Evolutionary conservation across 345 rosid genomes (phyloP).

Genomic region (Sonneratia caseolaris): DNA sequence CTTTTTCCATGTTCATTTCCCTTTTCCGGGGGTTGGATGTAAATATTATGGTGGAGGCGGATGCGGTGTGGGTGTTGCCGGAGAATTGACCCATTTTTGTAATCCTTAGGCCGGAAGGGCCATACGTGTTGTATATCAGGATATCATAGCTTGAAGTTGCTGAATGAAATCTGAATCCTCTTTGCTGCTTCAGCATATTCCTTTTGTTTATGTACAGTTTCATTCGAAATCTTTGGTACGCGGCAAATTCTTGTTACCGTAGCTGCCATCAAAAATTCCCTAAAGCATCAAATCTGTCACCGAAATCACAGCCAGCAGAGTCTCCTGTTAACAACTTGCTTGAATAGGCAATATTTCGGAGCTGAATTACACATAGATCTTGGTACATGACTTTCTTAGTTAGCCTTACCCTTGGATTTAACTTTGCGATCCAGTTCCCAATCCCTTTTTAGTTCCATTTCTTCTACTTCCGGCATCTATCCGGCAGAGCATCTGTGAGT

Average conservation of each 20-base stretch:
- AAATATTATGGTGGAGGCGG: background rate
- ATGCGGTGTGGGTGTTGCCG: background rate
- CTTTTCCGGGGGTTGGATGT: background rate
- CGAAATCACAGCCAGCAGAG: background rate
- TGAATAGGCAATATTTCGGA: background rate
- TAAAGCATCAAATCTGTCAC: background rate
- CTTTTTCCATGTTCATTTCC: background rate
- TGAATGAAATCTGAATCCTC: background rate
- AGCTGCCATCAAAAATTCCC: too few species aligned
- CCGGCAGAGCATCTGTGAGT: background rate
- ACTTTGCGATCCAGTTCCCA: background rate
- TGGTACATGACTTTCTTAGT: background rate
- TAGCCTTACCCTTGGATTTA: too few species aligned
- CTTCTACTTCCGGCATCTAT: background rate
- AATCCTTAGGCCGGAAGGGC: background rate
- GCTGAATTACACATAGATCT: background rate
- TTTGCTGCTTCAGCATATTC: too few species aligned
- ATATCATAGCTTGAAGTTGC: background rate
- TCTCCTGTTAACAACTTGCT: background rate
- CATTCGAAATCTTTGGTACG: too few species aligned
- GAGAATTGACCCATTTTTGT: slow-evolving; percentile 4
- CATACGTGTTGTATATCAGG: background rate
- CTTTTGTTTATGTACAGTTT: too few species aligned
- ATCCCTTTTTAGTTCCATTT: background rate
- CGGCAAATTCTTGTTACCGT: too few species aligned